A percentile compares a stretch with the other conserved stretches of the same genome.
Conservation (phyloP, 2,329 filamentous ascomycete species). For the Phialophora tarda region DNA sequence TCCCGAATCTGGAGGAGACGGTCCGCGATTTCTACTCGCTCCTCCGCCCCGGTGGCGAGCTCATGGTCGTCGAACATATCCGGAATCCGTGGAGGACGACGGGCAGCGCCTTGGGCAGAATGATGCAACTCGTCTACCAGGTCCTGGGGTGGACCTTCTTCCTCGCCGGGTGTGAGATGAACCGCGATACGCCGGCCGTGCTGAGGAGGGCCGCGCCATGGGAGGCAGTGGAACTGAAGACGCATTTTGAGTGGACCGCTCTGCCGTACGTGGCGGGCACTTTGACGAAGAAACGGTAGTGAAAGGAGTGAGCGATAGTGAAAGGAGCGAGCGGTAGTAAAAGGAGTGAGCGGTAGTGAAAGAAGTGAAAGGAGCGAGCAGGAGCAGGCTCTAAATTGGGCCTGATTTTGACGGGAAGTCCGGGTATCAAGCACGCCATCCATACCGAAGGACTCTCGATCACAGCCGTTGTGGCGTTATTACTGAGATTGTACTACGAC, state of each 20-base stretch:
- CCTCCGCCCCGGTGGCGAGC: conserved; percentile 60
- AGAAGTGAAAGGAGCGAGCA: neutral
- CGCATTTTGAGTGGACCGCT: conserved; percentile 46
- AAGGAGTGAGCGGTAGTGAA: no score
- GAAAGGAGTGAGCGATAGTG: neutral
- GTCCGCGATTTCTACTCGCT: conserved; percentile 56
- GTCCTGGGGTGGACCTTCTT: conserved; percentile 59
- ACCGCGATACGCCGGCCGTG: conserved; percentile 55
- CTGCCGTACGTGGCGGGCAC: conserved; percentile 51
- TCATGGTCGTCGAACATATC: conserved; percentile 63
- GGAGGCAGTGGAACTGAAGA: conserved; percentile 56
- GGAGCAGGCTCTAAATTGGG: no score
- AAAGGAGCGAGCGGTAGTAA: no score
- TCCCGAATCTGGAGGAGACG: conserved; percentile 56
- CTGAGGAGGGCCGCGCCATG: conserved; percentile 55
- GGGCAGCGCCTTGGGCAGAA: conserved; percentile 53
- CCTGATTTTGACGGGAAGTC: no score
- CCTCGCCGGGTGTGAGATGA: conserved; percentile 58
- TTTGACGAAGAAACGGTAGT: conserved; percentile 44
- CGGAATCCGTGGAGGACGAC: conserved; percentile 58
- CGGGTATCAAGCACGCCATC: neutral
- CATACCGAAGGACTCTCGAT: neutral
- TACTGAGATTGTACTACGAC: neutral
- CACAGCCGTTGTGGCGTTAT: neutral
- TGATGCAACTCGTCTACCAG: conserved; percentile 55